Percentiles rank a stretch among this genome's conserved stretches.
Conservation (phyloP, 257 asterid genomes). For the Cordia subcordata region DNA sequence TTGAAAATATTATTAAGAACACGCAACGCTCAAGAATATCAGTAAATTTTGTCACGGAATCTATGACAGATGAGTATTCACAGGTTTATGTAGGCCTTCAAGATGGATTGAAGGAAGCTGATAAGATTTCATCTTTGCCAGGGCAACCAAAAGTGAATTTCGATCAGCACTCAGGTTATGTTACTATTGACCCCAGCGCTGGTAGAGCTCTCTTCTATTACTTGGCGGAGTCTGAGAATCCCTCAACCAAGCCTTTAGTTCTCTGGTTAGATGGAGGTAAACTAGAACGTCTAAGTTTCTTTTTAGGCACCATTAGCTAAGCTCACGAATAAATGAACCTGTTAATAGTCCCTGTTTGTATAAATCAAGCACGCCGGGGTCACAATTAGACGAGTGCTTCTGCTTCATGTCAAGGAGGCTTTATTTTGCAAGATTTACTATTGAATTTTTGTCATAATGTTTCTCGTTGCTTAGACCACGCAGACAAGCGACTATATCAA, state of each 20-base stretch:
- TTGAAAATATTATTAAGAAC: slow-evolving; percentile 9
- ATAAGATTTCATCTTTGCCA: slow-evolving; percentile 25
- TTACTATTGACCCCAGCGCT: slow-evolving; percentile 23
- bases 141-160: slow-evolving; percentile 38
- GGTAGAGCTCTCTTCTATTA: slow-evolving; percentile 35
- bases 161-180: slow-evolving; percentile 36
- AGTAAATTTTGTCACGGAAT: not conserved
- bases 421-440: no score
- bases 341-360: no score
- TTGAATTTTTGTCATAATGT: no score
- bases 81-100: slow-evolving; percentile 22
- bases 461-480: no score
- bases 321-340: no score
- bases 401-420: no score
- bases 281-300: no score
- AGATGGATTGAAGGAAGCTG: slow-evolving; percentile 23
- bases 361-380: no score
- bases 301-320: no score
- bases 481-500: no score
- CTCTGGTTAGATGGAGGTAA: slow-evolving; percentile 41
- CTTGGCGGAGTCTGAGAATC: slow-evolving; percentile 26
- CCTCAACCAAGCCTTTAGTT: slow-evolving; percentile 30
- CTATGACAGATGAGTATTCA: not conserved
- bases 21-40: slow-evolving; percentile 9
- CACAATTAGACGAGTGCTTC: no score